These are phyloP conservation scores for Eucalyptus regnans DNA, from an alignment of 345 rosid species.

Conservation along the genomic window DNA sequence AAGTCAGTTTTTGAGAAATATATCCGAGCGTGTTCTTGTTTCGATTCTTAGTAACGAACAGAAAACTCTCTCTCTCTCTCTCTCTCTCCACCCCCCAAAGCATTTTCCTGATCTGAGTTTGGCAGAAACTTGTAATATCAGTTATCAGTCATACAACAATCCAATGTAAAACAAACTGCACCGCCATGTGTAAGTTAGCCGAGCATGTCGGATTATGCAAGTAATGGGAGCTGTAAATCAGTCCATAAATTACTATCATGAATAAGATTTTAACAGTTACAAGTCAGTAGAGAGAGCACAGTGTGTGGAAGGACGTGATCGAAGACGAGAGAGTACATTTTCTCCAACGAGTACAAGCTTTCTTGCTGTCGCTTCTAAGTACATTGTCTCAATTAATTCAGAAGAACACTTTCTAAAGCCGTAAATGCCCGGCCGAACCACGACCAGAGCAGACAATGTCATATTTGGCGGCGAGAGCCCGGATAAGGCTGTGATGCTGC, in stretches of 20 bases:
- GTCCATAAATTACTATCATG: not conserved
- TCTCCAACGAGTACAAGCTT: not conserved
- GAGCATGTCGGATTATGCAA: not conserved
- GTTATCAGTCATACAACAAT: not conserved
- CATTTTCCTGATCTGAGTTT: not conserved
- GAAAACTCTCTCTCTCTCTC: not conserved
- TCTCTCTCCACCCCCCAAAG: not conserved
- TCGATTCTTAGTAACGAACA: not conserved
- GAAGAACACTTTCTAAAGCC: not conserved
- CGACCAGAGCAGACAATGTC: not conserved
- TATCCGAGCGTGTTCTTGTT: not conserved
- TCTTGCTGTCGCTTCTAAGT: not conserved
- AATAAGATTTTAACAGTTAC: not conserved
- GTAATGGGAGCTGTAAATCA: not conserved
- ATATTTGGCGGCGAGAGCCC: not conserved
- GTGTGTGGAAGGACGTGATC: not conserved
- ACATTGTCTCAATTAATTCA: not conserved
- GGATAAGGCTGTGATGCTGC: not conserved
- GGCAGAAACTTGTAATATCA: not conserved
- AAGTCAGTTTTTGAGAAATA: not conserved
- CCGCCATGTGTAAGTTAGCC: not conserved
- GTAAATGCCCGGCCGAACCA: not conserved
- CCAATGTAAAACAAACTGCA: not conserved
- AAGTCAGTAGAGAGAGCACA: not conserved
- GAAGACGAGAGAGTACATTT: not conserved